phyloP scores from a whole-genome alignment of 768 basidiomycete species.

The Boletellus ananas region DNA sequence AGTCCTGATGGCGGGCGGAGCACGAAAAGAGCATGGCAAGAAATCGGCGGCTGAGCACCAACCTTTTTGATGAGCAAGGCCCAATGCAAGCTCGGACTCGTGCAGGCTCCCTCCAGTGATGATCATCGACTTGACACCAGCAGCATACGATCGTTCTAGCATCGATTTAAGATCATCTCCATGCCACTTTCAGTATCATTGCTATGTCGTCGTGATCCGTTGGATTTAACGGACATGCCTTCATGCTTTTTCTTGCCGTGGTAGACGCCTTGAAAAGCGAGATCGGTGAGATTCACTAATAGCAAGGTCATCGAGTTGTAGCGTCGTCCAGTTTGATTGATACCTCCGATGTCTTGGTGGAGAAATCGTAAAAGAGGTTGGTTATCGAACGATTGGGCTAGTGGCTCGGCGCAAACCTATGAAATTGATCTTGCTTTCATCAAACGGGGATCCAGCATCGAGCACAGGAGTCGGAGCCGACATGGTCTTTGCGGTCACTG shows the following conservation, averaged over 20 bases:
- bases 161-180: conserved; percentile 63
- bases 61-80: conserved; percentile 59
- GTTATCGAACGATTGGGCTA: not conserved
- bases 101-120: conserved; percentile 70
- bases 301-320: not conserved
- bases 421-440: conserved; percentile 24
- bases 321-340: not conserved
- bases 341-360: conserved; percentile 39
- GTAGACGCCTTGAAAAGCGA: conserved; percentile 51
- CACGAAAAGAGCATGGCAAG: not conserved
- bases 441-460: not conserved
- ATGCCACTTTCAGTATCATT: not conserved
- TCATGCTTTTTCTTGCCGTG: conserved; percentile 48
- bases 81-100: conserved; percentile 58
- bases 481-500: conserved; percentile 3
- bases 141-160: conserved; percentile 49
- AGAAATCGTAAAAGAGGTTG: too few relatives aligned
- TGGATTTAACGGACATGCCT: conserved; percentile 29
- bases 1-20: conserved; percentile 38
- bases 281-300: conserved; percentile 54
- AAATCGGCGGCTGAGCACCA: conserved; percentile 2
- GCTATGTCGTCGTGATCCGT: not conserved
- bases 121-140: conserved; percentile 68
- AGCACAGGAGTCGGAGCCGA: not conserved
- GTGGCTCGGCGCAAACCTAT: conserved; percentile 30